A percentile compares a stretch with the other conserved stretches of the same genome.
Conservation (phyloP, 2,329 filamentous ascomycete species). For the Curvularia verruculosa region DNA sequence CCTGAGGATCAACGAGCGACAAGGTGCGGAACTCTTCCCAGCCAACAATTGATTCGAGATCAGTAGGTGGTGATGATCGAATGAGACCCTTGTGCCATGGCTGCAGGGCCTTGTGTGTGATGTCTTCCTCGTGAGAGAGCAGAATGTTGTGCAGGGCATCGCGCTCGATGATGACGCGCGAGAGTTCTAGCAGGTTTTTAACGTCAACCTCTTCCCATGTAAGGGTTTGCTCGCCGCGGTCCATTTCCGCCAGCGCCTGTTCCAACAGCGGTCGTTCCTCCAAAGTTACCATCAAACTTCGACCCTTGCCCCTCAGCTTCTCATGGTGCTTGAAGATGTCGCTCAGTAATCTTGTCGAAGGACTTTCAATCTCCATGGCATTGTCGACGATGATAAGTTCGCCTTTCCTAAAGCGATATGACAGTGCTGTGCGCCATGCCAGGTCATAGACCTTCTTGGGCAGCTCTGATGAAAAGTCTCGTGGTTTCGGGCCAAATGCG, state of each 20-base stretch:
- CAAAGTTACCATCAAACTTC: constrained; percentile 40
- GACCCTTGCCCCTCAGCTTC: constrained; percentile 51
- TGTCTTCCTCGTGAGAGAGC: constrained; percentile 35
- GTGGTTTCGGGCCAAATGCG: constrained; percentile 84
- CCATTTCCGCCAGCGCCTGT: constrained; percentile 68
- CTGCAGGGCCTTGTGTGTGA: constrained; percentile 30
- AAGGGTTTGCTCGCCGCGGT: constrained; percentile 72
- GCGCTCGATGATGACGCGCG: constrained; percentile 85
- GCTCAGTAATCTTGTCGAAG: constrained; percentile 66
- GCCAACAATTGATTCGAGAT: constrained; percentile 34
- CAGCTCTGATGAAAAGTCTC: constrained; percentile 85
- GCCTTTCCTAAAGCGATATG: constrained; percentile 85
- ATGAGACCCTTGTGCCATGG: constrained; percentile 32
- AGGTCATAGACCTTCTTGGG: constrained; percentile 92
- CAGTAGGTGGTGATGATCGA: constrained; percentile 23
- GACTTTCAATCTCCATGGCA: constrained; percentile 71
- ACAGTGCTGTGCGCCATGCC: constrained; percentile 92
- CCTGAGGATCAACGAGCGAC: constrained; percentile 24
- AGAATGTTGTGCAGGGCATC: constrained; percentile 78
- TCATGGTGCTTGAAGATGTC: constrained; percentile 72
- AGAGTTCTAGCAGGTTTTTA: constrained; percentile 87
- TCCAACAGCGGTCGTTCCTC: constrained; percentile 61
- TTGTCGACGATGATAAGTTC: constrained; percentile 87
- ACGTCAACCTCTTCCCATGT: constrained; percentile 85
- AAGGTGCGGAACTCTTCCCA: constrained; percentile 39